phyloP scores from a whole-genome alignment of 176 grass and related monocot genomes.

The Juncus effusus region DNA sequence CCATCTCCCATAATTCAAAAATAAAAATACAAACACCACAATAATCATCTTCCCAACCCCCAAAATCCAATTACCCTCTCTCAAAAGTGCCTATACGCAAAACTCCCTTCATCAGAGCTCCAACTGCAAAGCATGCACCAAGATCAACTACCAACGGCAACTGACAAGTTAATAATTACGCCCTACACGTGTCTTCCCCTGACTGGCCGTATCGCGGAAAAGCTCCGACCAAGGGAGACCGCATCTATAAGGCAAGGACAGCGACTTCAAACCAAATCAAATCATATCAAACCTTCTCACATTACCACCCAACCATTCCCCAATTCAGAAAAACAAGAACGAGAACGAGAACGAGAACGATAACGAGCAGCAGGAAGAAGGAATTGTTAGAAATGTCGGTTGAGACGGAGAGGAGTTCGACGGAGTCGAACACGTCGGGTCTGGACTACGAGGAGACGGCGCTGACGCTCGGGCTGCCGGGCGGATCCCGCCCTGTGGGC shows the following conservation, averaged over 20 bases:
- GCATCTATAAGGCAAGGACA: slow-evolving; percentile 31
- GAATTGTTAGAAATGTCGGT: slow-evolving; percentile 42
- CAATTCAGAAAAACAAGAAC: not conserved
- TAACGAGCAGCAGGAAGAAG: not conserved
- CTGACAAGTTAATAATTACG: not conserved
- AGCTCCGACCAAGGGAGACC: slow-evolving; percentile 40
- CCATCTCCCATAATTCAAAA: no score
- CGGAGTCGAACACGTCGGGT: slow-evolving; percentile 52
- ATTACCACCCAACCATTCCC: not conserved
- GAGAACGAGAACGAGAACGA: not conserved
- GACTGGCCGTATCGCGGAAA: slow-evolving; percentile 25
- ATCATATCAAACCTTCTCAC: not conserved
- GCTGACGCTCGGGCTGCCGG: slow-evolving; percentile 73
- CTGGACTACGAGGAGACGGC: slow-evolving; percentile 92
- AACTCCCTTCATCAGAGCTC: no score
- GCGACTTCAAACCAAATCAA: not conserved
- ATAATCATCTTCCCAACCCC: no score
- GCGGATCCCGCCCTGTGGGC: slow-evolving; percentile 28
- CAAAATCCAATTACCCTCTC: no score
- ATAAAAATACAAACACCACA: no score
- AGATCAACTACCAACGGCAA: not conserved
- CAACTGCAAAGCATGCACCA: not conserved
- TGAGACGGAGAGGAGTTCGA: slow-evolving; percentile 84
- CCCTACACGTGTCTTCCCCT: not conserved
- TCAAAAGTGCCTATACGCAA: no score